Evolutionary conservation across 768 basidiomycete species (phyloP), one percentile per base, ranked within the genome.

Genomic region (Leccinellum luteum): DNA sequence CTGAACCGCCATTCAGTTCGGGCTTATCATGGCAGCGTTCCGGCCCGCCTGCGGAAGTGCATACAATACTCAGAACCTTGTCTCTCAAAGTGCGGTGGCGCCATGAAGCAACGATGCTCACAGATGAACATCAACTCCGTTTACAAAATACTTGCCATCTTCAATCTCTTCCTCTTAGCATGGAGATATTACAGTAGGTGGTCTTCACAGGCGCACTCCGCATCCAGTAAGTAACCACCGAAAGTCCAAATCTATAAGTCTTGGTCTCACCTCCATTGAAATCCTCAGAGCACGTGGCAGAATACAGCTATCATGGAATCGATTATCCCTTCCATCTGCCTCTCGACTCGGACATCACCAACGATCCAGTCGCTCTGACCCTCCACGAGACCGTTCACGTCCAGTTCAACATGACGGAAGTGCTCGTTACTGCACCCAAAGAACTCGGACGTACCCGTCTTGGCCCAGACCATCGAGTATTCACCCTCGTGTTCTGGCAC

Each of bases 361-460:
- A 41, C 19, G 12, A 4, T 12, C 61, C 56, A 7, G 61, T 62
- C 49, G 61, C 61, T 25, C 54, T 51, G 52, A 58, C 61, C 7
- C 52, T 62, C 17, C 61, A 62, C 38, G 61, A 62, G 61, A 51
- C 55, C 3, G 35, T 58, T 23, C 61, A 58, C 17, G 43, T 58
- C 21, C 35, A 35, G n/a, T 9, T 54, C 52, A 62, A 62, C 49
- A 23, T 4, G 17, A 48, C 43, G 52, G 61, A 63, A 7, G 58
- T 41, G 1, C 61, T 62, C 47, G 61, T 63, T 49, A 58, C 17
- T 1, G 48, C 56, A 2, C 61, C 56, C 1, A 53, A 51, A 13
- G 61, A 63, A 8, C 43, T 48, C 4, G 56, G 61, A 23, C 55
- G 61, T 6, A 48, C 44, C 2, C 61, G 61, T 14, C 61, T 63